These are phyloP conservation scores for Grosmannia huntii DNA, from an alignment of 2,329 filamentous ascomycete genomes.

Conservation along the genomic window DNA sequence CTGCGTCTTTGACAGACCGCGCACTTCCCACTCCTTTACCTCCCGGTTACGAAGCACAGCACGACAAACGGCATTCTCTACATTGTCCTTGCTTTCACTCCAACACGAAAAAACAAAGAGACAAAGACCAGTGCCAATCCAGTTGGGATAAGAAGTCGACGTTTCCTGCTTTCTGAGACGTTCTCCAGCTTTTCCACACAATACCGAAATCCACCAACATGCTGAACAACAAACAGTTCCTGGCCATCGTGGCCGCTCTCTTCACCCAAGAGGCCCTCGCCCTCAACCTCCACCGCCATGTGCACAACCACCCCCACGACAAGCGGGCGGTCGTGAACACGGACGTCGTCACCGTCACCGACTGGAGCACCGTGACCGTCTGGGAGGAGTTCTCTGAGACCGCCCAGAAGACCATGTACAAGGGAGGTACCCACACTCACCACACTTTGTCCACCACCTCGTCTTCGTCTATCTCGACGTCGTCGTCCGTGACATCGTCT, in stretches of 20 bases:
- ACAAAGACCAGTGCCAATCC: no score
- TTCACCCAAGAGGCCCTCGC: constrained; percentile 30
- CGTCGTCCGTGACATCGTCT: constrained; percentile 4
- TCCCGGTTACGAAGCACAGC: no score
- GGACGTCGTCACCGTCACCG: constrained; percentile 22
- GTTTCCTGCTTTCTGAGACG: no score
- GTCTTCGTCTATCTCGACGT: neutral
- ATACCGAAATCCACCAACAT: constrained; percentile 1
- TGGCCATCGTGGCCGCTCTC: constrained; percentile 29
- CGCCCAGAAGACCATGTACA: neutral
- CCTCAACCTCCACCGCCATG: constrained; percentile 28
- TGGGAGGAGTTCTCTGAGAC: constrained; percentile 15
- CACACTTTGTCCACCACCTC: neutral
- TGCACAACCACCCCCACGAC: constrained; percentile 23
- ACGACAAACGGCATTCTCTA: no score
- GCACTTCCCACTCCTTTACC: constrained; percentile 9
- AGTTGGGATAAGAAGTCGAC: no score
- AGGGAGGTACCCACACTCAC: no score
- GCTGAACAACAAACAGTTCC: constrained; percentile 14
- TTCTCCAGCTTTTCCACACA: no score
- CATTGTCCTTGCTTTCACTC: no score
- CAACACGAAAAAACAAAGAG: no score
- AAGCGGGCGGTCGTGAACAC: constrained; percentile 18
- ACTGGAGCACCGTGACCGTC: constrained; percentile 31
- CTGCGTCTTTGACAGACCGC: constrained; percentile 42